A percentile compares a stretch with the other conserved stretches of the same genome.
Conservation (phyloP, 345 rosid species). For the Pseudoturritis turrita region DNA sequence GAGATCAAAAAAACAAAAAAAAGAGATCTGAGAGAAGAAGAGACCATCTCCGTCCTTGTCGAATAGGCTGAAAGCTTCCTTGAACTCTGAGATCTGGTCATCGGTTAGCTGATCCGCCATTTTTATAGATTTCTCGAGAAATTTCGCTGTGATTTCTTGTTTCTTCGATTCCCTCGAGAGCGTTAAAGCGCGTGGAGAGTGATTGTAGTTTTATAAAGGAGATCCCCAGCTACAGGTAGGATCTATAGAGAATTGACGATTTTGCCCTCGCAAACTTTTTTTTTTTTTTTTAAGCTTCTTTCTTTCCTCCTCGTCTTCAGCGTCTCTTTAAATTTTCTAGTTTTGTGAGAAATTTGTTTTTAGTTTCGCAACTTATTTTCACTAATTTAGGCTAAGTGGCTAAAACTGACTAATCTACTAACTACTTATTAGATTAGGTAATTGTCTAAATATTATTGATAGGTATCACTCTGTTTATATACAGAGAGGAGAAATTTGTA, state of each 20-base stretch:
- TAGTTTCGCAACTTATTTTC: no score
- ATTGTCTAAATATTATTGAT: no score
- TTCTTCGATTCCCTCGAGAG: background rate
- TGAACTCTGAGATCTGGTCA: constrained; percentile 41
- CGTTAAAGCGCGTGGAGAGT: constrained; percentile 11
- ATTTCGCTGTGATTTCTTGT: background rate
- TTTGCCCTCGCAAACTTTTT: background rate
- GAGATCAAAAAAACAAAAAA: background rate
- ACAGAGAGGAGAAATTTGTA: no score
- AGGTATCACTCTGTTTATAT: no score
- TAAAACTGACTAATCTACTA: no score
- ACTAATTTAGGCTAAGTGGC: no score
- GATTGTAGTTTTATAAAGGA: background rate
- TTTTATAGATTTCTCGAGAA: background rate
- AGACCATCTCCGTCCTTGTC: constrained; percentile 52
- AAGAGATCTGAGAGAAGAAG: constrained; percentile 21
- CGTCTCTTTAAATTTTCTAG: no score
- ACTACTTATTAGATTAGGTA: no score
- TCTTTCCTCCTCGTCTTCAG: no score
- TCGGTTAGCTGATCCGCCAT: constrained; percentile 51
- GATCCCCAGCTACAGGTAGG: background rate
- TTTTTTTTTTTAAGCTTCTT: background rate
- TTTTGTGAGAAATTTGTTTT: no score
- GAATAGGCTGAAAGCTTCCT: constrained; percentile 33
- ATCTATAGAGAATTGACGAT: background rate